A percentile compares a stretch with the other conserved stretches of the same genome.
Conservation (phyloP, 768 basidiomycete species). For the Suillus occidentalis region DNA sequence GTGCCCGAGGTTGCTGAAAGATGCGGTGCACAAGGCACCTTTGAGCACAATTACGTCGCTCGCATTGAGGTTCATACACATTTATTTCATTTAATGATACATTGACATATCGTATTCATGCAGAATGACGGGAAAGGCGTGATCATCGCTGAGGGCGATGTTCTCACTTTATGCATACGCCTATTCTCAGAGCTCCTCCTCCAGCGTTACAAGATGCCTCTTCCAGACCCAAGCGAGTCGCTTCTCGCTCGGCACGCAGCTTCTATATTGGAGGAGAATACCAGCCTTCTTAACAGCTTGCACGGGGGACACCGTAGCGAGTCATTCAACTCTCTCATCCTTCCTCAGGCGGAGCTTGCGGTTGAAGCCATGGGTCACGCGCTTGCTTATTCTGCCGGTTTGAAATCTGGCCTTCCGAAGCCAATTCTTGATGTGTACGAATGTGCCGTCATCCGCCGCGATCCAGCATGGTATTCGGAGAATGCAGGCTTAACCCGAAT, state of each 20-base stretch:
- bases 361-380: slow-evolving; percentile 67
- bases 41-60: slow-evolving; percentile 62
- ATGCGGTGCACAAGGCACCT: slow-evolving; percentile 66
- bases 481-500: slow-evolving; percentile 47
- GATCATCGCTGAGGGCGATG: slow-evolving; percentile 56
- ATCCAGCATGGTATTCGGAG: slow-evolving; percentile 62
- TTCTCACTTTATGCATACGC: slow-evolving; percentile 53
- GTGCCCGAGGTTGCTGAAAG: slow-evolving; percentile 57
- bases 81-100: slow-evolving; percentile 12
- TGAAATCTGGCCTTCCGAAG: slow-evolving; percentile 42
- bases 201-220: slow-evolving; percentile 51
- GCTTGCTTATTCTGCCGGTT: slow-evolving; percentile 56
- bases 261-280: slow-evolving; percentile 49
- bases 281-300: slow-evolving; percentile 35
- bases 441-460: slow-evolving; percentile 49
- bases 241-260: slow-evolving; percentile 52
- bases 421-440: slow-evolving; percentile 58
- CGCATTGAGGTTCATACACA: slow-evolving; percentile 45
- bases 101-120: neutral
- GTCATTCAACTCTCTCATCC: slow-evolving; percentile 50
- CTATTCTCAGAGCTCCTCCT: slow-evolving; percentile 60
- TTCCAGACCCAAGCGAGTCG: slow-evolving; percentile 42
- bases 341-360: slow-evolving; percentile 53
- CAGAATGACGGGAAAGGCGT: slow-evolving; percentile 50
- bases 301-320: slow-evolving; percentile 36